Conservation (phyloP, 1,139 yeast genomes). For the Yamadazyma jaroonii region DNA sequence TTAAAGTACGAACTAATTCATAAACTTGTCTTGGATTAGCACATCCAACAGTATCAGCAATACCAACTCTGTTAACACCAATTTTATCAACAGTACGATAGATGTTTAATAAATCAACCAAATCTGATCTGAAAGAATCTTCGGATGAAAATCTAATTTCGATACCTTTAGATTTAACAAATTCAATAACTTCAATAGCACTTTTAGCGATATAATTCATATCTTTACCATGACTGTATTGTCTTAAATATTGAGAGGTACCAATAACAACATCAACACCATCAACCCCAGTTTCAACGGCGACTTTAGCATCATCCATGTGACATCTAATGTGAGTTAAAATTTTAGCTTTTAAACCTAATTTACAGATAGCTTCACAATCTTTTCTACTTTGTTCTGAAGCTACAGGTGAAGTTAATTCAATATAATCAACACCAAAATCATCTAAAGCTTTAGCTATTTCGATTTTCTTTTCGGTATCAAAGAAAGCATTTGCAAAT, state of each 20-base stretch:
- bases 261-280: conserved; percentile 62
- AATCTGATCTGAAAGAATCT: conserved; percentile 57
- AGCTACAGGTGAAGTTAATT: conserved; percentile 58
- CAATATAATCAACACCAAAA: conserved; percentile 59
- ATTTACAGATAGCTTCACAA: conserved; percentile 57
- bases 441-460: conserved; percentile 59
- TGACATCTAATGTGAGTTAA: conserved; percentile 59
- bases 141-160: conserved; percentile 58
- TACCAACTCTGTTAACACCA: conserved; percentile 59
- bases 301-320: conserved; percentile 58
- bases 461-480: conserved; percentile 51
- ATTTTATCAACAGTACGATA: conserved; percentile 57
- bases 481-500: conserved; percentile 57
- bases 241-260: conserved; percentile 52
- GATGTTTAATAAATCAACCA: conserved; percentile 55
- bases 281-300: conserved; percentile 60
- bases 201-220: conserved; percentile 51
- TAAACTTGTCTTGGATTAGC: conserved; percentile 62
- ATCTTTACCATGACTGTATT: conserved; percentile 54
- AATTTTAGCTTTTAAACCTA: conserved; percentile 52
- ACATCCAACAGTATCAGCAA: conserved; percentile 62
- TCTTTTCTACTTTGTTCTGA: conserved; percentile 54
- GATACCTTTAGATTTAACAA: conserved; percentile 55
- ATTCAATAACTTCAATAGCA: conserved; percentile 56
- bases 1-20: conserved; percentile 56